Percentiles rank a stretch among this genome's conserved stretches.
These are phyloP conservation scores for Saraca asoca DNA, from an alignment of 331 rosid species.

Conservation along the genomic window DNA sequence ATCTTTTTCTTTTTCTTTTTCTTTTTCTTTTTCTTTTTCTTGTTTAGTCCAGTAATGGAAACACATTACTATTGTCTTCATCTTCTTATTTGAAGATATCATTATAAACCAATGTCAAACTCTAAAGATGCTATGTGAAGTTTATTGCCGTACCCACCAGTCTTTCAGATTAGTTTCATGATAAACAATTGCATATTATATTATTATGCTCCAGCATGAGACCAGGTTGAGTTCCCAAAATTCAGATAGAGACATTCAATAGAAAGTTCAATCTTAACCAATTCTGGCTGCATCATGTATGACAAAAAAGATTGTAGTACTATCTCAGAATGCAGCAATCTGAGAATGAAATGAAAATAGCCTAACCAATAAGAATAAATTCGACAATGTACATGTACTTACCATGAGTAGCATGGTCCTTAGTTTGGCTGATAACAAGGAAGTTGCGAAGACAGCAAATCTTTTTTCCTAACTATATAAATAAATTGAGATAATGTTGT, in stretches of 20 bases:
- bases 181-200: too few relatives aligned
- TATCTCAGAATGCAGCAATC: slow-evolving; percentile 24
- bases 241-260: too few relatives aligned
- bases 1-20: too few relatives aligned
- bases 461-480: slow-evolving; percentile 67
- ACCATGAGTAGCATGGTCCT: slow-evolving; percentile 81
- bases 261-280: too few relatives aligned
- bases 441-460: slow-evolving; percentile 83
- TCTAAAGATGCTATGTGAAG: too few relatives aligned
- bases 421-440: slow-evolving; percentile 95
- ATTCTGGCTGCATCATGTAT: too few relatives aligned
- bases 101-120: too few relatives aligned
- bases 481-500: slow-evolving; percentile 26
- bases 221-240: too few relatives aligned
- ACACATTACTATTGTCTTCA: too few relatives aligned
- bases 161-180: slow-evolving; percentile 2
- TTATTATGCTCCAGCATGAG: too few relatives aligned
- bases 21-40: neutral
- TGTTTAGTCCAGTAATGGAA: slow-evolving; percentile 16
- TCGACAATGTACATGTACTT: slow-evolving; percentile 37
- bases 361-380: slow-evolving; percentile 1
- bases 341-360: slow-evolving; percentile 5
- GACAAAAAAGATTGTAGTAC: neutral
- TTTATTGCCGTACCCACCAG: neutral
- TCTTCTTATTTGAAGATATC: too few relatives aligned